These are phyloP conservation scores for Ceratocystis lukuohia DNA, from an alignment of 2,329 filamentous ascomycete species.

Conservation along the genomic window DNA sequence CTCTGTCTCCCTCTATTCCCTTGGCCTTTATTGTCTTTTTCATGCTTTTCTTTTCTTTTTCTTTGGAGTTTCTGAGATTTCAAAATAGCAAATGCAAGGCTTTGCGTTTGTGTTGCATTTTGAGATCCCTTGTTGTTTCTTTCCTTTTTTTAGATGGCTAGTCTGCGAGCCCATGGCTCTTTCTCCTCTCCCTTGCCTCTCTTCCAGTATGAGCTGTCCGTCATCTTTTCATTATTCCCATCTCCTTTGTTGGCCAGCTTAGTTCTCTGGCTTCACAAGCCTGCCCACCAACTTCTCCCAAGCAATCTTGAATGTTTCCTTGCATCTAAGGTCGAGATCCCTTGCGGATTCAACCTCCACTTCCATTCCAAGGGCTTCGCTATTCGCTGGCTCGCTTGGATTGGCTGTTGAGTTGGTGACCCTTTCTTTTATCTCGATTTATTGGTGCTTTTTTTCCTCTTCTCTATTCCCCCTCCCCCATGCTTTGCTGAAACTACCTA, in stretches of 20 bases:
- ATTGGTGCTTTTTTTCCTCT: neutral
- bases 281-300: neutral
- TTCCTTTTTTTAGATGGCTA: neutral
- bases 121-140: slow-evolving; percentile 1
- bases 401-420: neutral
- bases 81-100: neutral
- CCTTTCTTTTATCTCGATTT: neutral
- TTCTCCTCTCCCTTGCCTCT: slow-evolving; percentile 2
- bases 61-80: neutral
- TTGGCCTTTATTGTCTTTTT: neutral
- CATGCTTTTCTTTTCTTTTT: neutral
- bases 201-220: neutral
- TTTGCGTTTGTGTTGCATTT: slow-evolving; percentile 1
- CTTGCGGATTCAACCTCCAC: slow-evolving; percentile 4
- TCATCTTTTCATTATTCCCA: neutral
- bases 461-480: too few species aligned
- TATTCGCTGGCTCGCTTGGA: neutral
- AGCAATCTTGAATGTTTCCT: slow-evolving; percentile 2
- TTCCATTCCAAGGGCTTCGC: slow-evolving; percentile 3
- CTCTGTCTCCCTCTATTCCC: neutral
- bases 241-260: neutral
- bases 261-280: neutral
- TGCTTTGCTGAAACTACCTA: neutral
- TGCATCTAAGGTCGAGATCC: neutral
- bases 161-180: too few species aligned